Conservation (phyloP, 495 filamentous ascomycete genomes). For the Penicillium canariense region DNA sequence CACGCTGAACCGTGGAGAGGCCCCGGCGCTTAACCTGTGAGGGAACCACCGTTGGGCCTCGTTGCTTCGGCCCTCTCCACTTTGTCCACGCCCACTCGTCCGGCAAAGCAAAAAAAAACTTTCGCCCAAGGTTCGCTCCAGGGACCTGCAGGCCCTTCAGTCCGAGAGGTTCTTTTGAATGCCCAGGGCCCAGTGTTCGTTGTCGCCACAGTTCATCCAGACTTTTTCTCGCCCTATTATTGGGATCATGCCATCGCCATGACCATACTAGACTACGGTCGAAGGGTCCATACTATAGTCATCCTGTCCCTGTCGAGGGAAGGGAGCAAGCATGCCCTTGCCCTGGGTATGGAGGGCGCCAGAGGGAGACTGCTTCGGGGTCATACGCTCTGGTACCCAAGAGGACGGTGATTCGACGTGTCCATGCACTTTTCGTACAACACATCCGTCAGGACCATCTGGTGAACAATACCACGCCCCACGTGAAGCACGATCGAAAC, state of each 20-base stretch:
- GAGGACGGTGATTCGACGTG: slow-evolving; percentile 1
- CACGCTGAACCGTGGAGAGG: slow-evolving; percentile 8
- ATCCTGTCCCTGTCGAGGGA: neutral
- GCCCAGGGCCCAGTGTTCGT: slow-evolving; percentile 3
- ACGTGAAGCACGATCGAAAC: slow-evolving; percentile 6
- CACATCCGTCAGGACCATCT: slow-evolving; percentile 1
- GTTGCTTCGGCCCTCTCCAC: neutral
- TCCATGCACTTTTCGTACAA: neutral
- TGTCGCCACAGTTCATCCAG: slow-evolving; percentile 15
- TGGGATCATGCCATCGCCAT: neutral
- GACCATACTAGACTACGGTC: neutral
- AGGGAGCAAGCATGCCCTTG: neutral
- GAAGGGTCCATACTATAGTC: neutral
- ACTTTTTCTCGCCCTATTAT: neutral
- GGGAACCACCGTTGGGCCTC: neutral
- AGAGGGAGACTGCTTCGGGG: neutral
- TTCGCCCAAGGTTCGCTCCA: slow-evolving; percentile 11
- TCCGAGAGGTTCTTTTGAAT: neutral
- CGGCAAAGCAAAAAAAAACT: slow-evolving; percentile 1
- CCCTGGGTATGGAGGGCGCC: slow-evolving; percentile 18
- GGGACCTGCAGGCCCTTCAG: neutral
- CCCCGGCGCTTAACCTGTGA: slow-evolving; percentile 9
- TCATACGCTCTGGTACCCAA: slow-evolving; percentile 8
- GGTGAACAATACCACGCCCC: slow-evolving; percentile 1
- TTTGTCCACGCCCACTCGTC: neutral